A percentile compares a stretch with the other conserved stretches of the same genome.
phyloP scores from a whole-genome alignment of 441 rosid genomes.

The Aleurites moluccanus region DNA sequence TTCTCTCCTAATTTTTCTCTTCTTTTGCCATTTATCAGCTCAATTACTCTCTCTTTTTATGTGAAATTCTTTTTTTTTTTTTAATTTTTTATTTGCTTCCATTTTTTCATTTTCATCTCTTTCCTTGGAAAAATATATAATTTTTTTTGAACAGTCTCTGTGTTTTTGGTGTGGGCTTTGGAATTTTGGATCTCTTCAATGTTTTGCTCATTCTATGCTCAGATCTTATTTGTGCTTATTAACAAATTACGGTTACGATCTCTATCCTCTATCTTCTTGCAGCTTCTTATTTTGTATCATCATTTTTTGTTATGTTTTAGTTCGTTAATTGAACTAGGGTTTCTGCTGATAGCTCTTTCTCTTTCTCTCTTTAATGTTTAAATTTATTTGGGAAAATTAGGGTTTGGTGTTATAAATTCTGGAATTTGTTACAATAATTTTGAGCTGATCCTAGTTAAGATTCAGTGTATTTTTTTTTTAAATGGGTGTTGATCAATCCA shows the following conservation, averaged over 20 bases:
- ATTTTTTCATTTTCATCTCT: constrained; percentile 2
- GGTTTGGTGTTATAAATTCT: constrained; percentile 19
- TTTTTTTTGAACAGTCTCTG: neutral
- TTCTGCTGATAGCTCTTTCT: neutral
- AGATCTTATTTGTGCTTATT: constrained; percentile 40
- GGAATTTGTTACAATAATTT: constrained; percentile 1
- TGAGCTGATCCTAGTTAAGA: constrained; percentile 18
- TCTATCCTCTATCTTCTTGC: neutral
- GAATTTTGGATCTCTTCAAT: constrained; percentile 32
- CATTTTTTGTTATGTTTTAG: neutral
- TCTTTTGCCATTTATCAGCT: constrained; percentile 38
- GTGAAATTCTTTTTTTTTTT: neutral
- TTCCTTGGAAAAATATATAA: neutral
- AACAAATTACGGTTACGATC: constrained; percentile 46
- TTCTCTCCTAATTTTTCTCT: constrained; percentile 48
- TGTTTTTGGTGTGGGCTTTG: constrained; percentile 12
- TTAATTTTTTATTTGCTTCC: neutral
- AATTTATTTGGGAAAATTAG: constrained; percentile 11
- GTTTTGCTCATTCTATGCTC: constrained; percentile 49
- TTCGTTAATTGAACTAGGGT: constrained; percentile 11
- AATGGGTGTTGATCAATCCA: neutral
- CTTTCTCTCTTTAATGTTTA: too few species aligned
- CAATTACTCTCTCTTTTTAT: neutral
- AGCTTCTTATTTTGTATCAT: neutral
- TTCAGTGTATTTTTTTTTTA: neutral